Base-by-base conservation (phyloP, 352 stramenopile species). In the Phytophthora foliorum region DNA sequence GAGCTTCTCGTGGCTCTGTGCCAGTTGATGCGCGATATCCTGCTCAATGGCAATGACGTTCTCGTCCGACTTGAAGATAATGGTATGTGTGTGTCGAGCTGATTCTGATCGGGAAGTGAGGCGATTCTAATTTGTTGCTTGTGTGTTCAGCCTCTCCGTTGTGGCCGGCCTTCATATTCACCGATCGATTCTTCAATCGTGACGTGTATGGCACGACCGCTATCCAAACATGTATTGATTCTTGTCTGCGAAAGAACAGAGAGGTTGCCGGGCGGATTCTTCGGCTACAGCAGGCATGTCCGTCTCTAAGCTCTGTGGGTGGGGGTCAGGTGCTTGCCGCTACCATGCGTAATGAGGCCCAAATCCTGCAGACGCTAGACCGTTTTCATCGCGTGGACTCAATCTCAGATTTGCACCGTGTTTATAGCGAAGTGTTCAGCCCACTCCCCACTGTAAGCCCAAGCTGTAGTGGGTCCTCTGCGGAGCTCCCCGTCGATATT, bases 51-150 rank as follows among this genome's bases (percentile, higher is more conserved):
- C 24, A 77, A 80, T 32, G 87, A 96, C 38, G 75, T 91, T 10
- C 76, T 96, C 3, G 86, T 96, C 51, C 86, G 86, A 32, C 74
- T 96, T 14, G 81, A 92, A 36, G 87, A 96, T n/a, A 87, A 90
- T 56, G 82, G 88, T 96, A 77, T 42, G 81, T 36, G 17, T 27
- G 45, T 57, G 39, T 19, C 49, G n/a, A 63, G 29, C 36, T 11
- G 34, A n/a, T 25, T 9, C 27, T 62, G 13, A 24, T 44, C 11
- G 32, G 21, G 27, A 16, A 46, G 13, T 38, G 6, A 50, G 7
- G 17, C 6, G 25, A 19, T 56, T 32, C 36, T 78, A 49, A 74
- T 11, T 56, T 21, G 16, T 46, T 42, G 22, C 52, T 44, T 25
- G 11, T 16, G 59, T 64, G 36, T 51, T 11, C 49, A 94, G 86